phyloP scores from a whole-genome alignment of 306 rosid genomes.

The Potentilla sterilis region DNA sequence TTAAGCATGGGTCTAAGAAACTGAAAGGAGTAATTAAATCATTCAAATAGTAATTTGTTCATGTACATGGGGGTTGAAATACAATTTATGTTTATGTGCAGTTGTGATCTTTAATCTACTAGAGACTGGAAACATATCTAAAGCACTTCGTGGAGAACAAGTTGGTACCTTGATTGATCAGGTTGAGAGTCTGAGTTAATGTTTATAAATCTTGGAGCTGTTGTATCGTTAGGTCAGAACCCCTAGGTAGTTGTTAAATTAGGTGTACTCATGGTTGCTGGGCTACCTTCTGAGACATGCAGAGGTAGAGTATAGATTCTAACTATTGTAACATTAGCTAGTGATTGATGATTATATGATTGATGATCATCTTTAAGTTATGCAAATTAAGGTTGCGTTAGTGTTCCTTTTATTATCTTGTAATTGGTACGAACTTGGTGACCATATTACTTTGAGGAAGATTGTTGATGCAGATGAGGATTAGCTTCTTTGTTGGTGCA shows the following conservation, averaged over 20 bases:
- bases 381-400: slow-evolving; percentile 10
- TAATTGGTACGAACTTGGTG: slow-evolving; percentile 1
- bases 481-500: not conserved
- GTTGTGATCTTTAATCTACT: slow-evolving; percentile 52
- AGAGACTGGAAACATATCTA: slow-evolving; percentile 51
- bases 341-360: slow-evolving; percentile 5
- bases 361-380: slow-evolving; percentile 7
- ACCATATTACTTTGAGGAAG: not conserved
- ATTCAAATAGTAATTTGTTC: not conserved
- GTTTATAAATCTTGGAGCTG: not conserved
- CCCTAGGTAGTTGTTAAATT: slow-evolving; percentile 16
- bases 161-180: slow-evolving; percentile 52
- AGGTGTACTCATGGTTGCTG: slow-evolving; percentile 6
- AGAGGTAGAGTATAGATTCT: slow-evolving; percentile 14
- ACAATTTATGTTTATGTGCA: slow-evolving; percentile 27
- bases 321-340: slow-evolving; percentile 10
- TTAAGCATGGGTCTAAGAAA: not conserved
- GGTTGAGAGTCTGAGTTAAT: slow-evolving; percentile 39
- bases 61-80: not conserved
- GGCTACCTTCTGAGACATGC: slow-evolving; percentile 9
- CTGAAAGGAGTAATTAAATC: not conserved
- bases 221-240: slow-evolving; percentile 21
- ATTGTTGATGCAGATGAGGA: not conserved
- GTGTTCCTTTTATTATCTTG: not conserved
- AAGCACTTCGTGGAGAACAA: slow-evolving; percentile 52